phyloP scores from a whole-genome alignment of 2,329 filamentous ascomycete genomes.

The Colletotrichum spinosum region DNA sequence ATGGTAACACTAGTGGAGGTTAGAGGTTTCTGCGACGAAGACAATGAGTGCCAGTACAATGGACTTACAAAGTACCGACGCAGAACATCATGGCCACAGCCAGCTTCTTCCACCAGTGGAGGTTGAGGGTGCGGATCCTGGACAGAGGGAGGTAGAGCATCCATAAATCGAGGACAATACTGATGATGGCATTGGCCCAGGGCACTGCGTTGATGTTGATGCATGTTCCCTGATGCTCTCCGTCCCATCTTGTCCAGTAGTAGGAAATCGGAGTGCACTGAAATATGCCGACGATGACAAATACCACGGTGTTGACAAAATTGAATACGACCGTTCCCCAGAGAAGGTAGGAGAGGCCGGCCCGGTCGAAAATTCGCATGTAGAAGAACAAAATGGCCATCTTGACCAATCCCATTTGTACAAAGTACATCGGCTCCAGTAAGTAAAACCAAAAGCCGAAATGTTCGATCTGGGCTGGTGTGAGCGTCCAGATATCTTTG shows the following conservation, averaged over 20 bases:
- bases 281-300: conserved; percentile 48
- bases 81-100: conserved; percentile 56
- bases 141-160: conserved; percentile 56
- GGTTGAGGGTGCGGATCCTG: conserved; percentile 48
- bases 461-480: conserved; percentile 37
- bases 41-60: not conserved
- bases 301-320: conserved; percentile 44
- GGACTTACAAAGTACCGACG: conserved; percentile 53
- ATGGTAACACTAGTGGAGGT: conserved; percentile 43
- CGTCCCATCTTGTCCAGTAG: conserved; percentile 57
- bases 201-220: conserved; percentile 52
- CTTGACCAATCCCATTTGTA: conserved; percentile 52
- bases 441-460: conserved; percentile 48
- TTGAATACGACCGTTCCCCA: conserved; percentile 49
- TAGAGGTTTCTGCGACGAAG: not conserved
- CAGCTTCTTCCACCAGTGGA: conserved; percentile 56
- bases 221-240: conserved; percentile 52
- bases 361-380: conserved; percentile 52
- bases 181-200: conserved; percentile 56
- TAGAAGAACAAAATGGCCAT: conserved; percentile 56
- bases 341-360: conserved; percentile 44
- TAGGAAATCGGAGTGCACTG: conserved; percentile 54
- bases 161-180: conserved; percentile 55
- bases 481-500: conserved; percentile 49
- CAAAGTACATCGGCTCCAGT: conserved; percentile 53